Evolutionary conservation across 495 filamentous ascomycete genomes (phyloP).

Genomic region (Penicillium mononematosum): DNA sequence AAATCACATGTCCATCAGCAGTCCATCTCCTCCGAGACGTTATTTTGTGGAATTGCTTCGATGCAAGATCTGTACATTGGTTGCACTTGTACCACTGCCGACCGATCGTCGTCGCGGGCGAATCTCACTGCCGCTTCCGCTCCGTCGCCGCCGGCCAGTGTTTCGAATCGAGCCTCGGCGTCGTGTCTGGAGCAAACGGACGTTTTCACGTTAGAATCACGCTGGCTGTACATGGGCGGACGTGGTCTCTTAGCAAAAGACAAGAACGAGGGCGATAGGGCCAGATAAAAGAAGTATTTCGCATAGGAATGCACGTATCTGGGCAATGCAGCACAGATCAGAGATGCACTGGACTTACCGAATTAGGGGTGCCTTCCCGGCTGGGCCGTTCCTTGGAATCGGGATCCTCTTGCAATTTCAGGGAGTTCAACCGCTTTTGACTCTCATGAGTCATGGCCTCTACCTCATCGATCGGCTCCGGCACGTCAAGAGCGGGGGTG

Average conservation of each 20-base stretch:
- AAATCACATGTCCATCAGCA: conserved; percentile 33
- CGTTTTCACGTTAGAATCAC: conserved; percentile 54
- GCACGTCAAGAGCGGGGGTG: conserved; percentile 45
- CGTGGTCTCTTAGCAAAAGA: conserved; percentile 46
- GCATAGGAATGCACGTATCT: conserved; percentile 22
- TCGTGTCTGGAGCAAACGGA: conserved; percentile 52
- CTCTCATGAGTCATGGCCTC: conserved; percentile 78
- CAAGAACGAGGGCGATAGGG: conserved; percentile 25
- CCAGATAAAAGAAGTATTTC: conserved; percentile 12
- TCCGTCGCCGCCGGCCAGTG: conserved; percentile 42
- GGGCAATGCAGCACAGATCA: conserved; percentile 26
- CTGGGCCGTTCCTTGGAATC: conserved; percentile 46
- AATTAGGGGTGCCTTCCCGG: conserved; percentile 41
- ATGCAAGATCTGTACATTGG: conserved; percentile 42
- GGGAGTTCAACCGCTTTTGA: conserved; percentile 75
- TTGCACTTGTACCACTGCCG: conserved; percentile 38
- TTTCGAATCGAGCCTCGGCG: conserved; percentile 46
- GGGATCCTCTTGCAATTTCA: conserved; percentile 77
- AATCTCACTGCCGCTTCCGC: conserved; percentile 48
- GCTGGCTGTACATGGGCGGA: conserved; percentile 42
- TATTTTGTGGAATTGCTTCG: conserved; percentile 51
- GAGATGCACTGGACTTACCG: conserved; percentile 42
- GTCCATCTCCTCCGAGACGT: conserved; percentile 22
- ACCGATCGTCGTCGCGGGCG: conserved; percentile 46
- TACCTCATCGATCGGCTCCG: conserved; percentile 64